Percentiles rank a stretch among this genome's conserved stretches.
Evolutionary conservation across 2,329 filamentous ascomycete genomes (phyloP).

Genomic region (Coniella lustricola): DNA sequence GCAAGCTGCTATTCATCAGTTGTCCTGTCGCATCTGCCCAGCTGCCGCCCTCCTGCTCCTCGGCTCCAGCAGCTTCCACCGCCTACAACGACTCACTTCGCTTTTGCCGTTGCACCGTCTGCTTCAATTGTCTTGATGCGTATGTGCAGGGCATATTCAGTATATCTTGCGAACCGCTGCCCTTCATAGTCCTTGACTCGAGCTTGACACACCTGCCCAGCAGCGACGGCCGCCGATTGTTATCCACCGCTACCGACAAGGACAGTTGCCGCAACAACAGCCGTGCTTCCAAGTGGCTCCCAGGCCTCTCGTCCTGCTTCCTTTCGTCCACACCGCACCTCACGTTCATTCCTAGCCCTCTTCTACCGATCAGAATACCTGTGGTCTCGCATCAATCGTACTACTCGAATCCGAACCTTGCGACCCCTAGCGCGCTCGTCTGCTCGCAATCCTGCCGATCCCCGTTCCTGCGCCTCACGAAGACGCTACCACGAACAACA

Average conservation of each 20-base stretch:
- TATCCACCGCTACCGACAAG: neutral
- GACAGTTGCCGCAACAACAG: neutral
- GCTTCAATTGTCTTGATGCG: neutral
- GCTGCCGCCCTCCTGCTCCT: neutral
- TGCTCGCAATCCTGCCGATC: neutral
- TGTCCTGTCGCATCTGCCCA: conserved; percentile 6
- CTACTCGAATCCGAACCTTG: too few relatives aligned
- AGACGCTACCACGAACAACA: neutral
- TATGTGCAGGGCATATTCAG: too few relatives aligned
- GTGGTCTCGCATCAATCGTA: too few relatives aligned
- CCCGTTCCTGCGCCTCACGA: neutral
- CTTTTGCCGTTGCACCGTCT: neutral
- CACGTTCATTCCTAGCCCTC: too few relatives aligned
- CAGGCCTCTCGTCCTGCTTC: neutral
- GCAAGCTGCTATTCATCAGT: neutral
- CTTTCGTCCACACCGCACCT: too few relatives aligned
- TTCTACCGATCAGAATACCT: too few relatives aligned
- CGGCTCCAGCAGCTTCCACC: neutral
- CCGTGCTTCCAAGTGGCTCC: neutral
- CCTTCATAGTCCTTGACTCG: too few relatives aligned
- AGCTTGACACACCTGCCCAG: too few relatives aligned
- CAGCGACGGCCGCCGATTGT: too few relatives aligned
- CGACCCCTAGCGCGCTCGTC: too few relatives aligned
- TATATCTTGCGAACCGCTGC: too few relatives aligned
- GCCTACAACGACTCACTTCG: too few relatives aligned